Conservation (phyloP, 257 asterid species). For the Mitragyna speciosa region DNA sequence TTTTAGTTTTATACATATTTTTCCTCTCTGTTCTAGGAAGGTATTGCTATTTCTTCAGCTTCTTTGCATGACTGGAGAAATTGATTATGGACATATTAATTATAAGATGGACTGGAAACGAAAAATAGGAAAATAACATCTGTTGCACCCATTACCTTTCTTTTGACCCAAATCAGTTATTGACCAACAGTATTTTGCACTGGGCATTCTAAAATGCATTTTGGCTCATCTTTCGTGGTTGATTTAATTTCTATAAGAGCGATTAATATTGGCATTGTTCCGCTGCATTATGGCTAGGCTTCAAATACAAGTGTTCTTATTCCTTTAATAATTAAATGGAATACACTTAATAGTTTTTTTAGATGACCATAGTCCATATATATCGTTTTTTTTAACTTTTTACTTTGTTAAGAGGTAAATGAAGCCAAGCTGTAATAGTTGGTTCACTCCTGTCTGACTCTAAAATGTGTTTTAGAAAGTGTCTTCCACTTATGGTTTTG, state of each 20-base stretch:
- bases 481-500: neutral
- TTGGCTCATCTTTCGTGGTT: neutral
- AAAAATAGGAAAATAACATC: neutral
- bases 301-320: neutral
- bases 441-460: neutral
- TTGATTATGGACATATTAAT: neutral
- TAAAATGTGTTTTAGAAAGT: neutral
- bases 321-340: neutral
- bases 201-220: neutral
- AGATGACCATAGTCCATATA: neutral
- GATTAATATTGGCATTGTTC: neutral
- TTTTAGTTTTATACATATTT: neutral
- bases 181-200: neutral
- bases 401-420: neutral
- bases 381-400: neutral
- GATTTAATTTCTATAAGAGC: neutral
- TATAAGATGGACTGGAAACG: neutral
- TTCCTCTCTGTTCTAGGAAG: neutral
- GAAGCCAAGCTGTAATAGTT: neutral
- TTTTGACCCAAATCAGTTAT: neutral
- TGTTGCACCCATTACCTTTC: neutral
- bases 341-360: neutral
- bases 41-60: neutral
- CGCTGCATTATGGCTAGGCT: neutral
- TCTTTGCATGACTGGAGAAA: neutral